Evolutionary conservation across 78 protist species (phyloP).

Genomic region (Paratrimastix pyriformis): DNA sequence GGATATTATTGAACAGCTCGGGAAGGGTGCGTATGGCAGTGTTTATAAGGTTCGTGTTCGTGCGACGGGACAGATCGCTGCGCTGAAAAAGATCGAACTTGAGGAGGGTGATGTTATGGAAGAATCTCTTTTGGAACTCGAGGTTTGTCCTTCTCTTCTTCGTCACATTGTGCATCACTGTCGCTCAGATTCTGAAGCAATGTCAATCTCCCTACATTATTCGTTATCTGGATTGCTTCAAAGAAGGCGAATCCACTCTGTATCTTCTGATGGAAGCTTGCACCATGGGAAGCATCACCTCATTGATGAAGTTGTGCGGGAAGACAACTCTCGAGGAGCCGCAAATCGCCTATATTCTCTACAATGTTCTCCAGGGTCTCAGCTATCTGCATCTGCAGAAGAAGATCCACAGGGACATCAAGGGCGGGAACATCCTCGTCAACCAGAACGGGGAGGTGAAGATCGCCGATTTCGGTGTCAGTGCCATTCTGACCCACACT

Average conservation of each 20-base stretch:
- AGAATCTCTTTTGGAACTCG: slow-evolving; percentile 3
- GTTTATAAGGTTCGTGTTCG: neutral
- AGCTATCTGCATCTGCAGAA: neutral
- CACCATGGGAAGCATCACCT: neutral
- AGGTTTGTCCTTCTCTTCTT: too few relatives aligned
- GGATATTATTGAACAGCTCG: neutral
- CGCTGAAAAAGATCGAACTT: neutral
- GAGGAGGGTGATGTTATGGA: neutral
- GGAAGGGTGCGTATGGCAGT: neutral
- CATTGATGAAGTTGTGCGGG: neutral
- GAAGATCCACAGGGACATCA: slow-evolving; percentile 6
- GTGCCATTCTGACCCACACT: neutral
- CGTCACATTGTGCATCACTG: too few relatives aligned
- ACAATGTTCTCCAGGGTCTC: neutral
- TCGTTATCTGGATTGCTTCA: neutral
- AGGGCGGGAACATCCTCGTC: slow-evolving; percentile 6
- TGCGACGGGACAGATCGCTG: slow-evolving; percentile 1
- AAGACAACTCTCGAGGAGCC: neutral
- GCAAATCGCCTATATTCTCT: neutral
- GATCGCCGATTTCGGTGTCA: neutral
- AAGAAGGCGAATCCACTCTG: neutral
- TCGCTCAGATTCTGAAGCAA: neutral
- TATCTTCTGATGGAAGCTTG: neutral
- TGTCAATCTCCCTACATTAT: neutral
- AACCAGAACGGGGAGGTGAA: neutral